These are phyloP conservation scores for Ceratocystis lukuohia DNA, from an alignment of 2,329 filamentous ascomycete species.

Conservation along the genomic window DNA sequence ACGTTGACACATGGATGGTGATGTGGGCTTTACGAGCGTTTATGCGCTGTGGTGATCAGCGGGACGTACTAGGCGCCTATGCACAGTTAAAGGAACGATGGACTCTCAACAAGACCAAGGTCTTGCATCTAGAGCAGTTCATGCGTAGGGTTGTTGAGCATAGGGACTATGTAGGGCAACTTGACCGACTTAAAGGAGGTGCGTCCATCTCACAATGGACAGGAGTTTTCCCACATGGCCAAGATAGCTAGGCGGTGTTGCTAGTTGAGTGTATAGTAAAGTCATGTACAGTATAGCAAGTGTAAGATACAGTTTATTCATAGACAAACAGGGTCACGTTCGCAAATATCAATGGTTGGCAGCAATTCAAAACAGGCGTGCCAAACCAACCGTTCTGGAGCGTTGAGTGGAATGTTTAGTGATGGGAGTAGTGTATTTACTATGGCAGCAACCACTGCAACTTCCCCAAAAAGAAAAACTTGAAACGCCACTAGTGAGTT, in stretches of 20 bases:
- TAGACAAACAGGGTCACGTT: background rate
- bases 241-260: background rate
- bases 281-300: constrained; percentile 8
- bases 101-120: constrained; percentile 36
- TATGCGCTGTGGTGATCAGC: constrained; percentile 40
- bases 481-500: background rate
- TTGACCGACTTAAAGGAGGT: background rate
- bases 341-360: background rate
- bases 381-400: too few relatives aligned
- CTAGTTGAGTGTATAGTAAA: background rate
- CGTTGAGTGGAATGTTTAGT: constrained; percentile 2
- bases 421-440: constrained; percentile 3
- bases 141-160: constrained; percentile 22
- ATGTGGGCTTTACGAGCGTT: constrained; percentile 52
- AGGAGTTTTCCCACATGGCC: background rate
- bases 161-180: constrained; percentile 3
- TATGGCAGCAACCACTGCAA: constrained; percentile 7
- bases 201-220: constrained; percentile 16
- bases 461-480: background rate
- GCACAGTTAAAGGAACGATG: constrained; percentile 36
- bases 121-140: constrained; percentile 33
- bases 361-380: background rate
- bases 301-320: constrained; percentile 7
- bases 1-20: constrained; percentile 47
- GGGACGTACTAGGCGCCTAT: constrained; percentile 43